Conservation (phyloP, 306 rosid genomes). For the Lablab purpureus region DNA sequence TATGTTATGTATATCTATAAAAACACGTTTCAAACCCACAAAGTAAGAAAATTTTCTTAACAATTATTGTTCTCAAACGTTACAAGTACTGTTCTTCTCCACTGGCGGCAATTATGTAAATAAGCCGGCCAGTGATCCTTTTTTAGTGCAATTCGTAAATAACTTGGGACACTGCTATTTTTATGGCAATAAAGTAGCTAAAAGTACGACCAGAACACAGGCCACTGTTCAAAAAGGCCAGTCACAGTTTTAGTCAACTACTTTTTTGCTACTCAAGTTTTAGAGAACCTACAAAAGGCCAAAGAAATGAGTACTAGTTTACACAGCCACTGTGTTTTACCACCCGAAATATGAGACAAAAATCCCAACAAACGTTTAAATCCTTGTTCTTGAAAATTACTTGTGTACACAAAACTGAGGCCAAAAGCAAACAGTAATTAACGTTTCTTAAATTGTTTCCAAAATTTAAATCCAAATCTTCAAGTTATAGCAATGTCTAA, state of each 20-base stretch:
- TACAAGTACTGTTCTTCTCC: not conserved
- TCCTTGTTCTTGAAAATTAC: not conserved
- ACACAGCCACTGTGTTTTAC: not conserved
- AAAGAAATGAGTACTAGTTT: not conserved
- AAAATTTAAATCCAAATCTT: conserved; percentile 18
- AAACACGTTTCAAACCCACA: conserved; percentile 3
- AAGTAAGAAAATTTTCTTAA: not conserved
- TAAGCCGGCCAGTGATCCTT: not conserved
- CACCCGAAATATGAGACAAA: not conserved
- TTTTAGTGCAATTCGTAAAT: no score
- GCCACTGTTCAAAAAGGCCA: not conserved
- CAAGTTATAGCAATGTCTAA: not conserved
- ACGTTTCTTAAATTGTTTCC: conserved; percentile 9
- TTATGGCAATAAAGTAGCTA: conserved; percentile 10
- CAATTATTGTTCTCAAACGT: not conserved
- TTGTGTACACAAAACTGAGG: not conserved
- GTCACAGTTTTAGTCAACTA: not conserved
- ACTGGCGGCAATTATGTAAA: not conserved
- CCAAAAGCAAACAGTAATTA: conserved; percentile 14
- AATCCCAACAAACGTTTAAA: conserved; percentile 19
- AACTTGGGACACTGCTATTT: not conserved
- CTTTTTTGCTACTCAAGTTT: not conserved
- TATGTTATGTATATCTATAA: not conserved
- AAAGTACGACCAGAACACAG: not conserved
- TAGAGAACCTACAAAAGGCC: not conserved